Base-by-base conservation (phyloP, 2,329 filamentous ascomycete genomes). In the Fusarium setosum region DNA sequence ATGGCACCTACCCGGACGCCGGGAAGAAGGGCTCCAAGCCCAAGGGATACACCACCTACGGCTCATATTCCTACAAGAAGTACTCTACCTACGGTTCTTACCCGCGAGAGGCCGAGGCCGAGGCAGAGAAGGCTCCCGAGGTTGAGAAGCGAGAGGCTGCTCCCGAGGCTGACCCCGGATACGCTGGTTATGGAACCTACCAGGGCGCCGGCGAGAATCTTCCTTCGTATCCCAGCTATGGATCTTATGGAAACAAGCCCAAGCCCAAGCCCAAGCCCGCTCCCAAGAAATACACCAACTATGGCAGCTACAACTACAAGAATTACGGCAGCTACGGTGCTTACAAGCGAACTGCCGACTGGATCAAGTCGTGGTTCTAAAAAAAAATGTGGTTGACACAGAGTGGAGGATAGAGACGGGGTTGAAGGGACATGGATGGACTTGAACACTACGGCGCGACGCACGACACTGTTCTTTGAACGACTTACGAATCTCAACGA, bases 401-500 rank as follows among this genome's bases (percentile, higher is more conserved):
- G 20, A 13, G 11, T 2, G 31, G 32, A 32, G 18, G 41, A 53
- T 23, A 32, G 21, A 21, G 38, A 52, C 24, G 48, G 17, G n/a
- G n/a, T n/a, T n/a, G n/a, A n/a, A n/a, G n/a, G n/a, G n/a, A n/a
- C n/a, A n/a, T n/a, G n/a, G n/a, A n/a, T n/a, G n/a, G n/a, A n/a
- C n/a, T n/a, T n/a, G n/a, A 50, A 65, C 23, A 59, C 8, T 9
- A 41, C 40, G 17, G 54, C 41, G 38, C 41, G 17, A 67, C 45
- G 41, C 63, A 49, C 31, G 50, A 18, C n/a, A 53, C 41, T 32
- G 64, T 68, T 65, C 64, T 47, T 44, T 52, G 61, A 67, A 65
- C 61, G 41, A 68, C 35, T 58, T 37, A 56, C 60, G 60, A 55
- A 42, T 59, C 61, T 67, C 56, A 65, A 52, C 63, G 56, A 67